Conservation (phyloP, 83 land plant genomes). For the Isoetes engelmannii region DNA sequence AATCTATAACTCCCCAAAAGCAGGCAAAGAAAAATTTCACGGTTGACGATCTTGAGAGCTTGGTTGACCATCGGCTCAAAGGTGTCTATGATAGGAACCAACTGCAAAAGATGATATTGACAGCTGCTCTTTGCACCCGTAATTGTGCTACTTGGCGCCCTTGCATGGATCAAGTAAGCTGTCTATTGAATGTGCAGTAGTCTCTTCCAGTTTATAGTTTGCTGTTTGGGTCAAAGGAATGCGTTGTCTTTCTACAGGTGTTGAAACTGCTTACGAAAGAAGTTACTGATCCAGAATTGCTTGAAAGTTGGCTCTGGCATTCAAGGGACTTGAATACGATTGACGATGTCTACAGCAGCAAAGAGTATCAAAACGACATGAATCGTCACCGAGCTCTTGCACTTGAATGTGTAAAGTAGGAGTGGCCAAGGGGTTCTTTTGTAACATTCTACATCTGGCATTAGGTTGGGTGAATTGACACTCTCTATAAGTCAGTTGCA, state of each 20-base stretch:
- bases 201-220: no score
- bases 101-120: conserved; percentile 47
- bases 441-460: no score
- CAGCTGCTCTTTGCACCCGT: conserved; percentile 62
- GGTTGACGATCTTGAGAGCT: conserved; percentile 31
- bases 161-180: conserved; percentile 69
- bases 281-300: conserved; percentile 2
- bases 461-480: no score
- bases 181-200: no score
- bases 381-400: conserved; percentile 36
- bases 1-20: background rate
- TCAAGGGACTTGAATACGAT: conserved; percentile 15
- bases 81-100: conserved; percentile 55
- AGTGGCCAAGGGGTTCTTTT: no score
- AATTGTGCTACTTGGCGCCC: conserved; percentile 66
- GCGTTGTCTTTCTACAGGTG: conserved; percentile 36
- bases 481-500: no score
- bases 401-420: conserved; percentile 17
- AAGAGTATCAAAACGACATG: conserved; percentile 28
- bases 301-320: conserved; percentile 17
- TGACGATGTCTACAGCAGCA: conserved; percentile 12
- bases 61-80: conserved; percentile 55
- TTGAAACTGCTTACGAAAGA: conserved; percentile 45
- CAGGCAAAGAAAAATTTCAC: conserved; percentile 78
- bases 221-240: conserved; percentile 6